phyloP scores from a whole-genome alignment of 2,329 filamentous ascomycete species.

The Fusarium vanettenii region DNA sequence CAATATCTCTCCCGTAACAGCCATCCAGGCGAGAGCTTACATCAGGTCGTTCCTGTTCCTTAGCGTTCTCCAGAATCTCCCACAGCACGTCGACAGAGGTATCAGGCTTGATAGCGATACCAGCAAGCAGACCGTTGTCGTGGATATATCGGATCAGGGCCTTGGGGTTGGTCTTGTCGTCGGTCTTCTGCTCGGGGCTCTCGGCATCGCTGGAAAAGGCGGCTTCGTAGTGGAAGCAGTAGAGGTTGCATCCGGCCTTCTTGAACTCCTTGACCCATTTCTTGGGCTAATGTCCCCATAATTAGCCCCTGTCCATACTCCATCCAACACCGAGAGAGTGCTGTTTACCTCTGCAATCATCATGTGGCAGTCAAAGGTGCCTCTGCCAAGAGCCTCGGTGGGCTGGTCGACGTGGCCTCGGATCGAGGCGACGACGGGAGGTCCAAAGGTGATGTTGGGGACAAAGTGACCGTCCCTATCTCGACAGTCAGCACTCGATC shows the following conservation, averaged over 20 bases:
- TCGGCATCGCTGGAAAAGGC: slow-evolving; percentile 90
- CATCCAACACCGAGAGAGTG: background rate
- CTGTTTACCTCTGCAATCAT: slow-evolving; percentile 92
- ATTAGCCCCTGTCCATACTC: slow-evolving; percentile 17
- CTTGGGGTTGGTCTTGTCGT: slow-evolving; percentile 81
- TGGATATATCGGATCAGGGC: slow-evolving; percentile 94
- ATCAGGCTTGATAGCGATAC: slow-evolving; percentile 94
- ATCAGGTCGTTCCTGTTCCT: slow-evolving; percentile 85
- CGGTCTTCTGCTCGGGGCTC: slow-evolving; percentile 75
- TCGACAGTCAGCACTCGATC: slow-evolving; percentile 8
- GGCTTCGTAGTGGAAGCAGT: slow-evolving; percentile 99
- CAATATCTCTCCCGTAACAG: slow-evolving; percentile 8
- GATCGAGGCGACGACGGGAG: slow-evolving; percentile 95
- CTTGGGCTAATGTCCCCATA: slow-evolving; percentile 74
- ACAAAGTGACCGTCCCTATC: slow-evolving; percentile 97
- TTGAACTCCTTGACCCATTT: slow-evolving; percentile 98
- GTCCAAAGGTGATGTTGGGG: slow-evolving; percentile 96
- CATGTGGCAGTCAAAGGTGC: slow-evolving; percentile 99
- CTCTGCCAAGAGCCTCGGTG: slow-evolving; percentile 75
- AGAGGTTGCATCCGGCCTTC: slow-evolving; percentile 94
- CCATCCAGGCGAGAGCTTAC: slow-evolving; percentile 65
- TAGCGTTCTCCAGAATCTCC: slow-evolving; percentile 82
- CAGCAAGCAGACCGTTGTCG: slow-evolving; percentile 85
- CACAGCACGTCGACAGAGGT: slow-evolving; percentile 92
- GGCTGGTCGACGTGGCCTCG: slow-evolving; percentile 85